Percentiles rank a stretch among this genome's conserved stretches.
Conservation (phyloP, 768 basidiomycete genomes). For the Astraeus odoratus region DNA sequence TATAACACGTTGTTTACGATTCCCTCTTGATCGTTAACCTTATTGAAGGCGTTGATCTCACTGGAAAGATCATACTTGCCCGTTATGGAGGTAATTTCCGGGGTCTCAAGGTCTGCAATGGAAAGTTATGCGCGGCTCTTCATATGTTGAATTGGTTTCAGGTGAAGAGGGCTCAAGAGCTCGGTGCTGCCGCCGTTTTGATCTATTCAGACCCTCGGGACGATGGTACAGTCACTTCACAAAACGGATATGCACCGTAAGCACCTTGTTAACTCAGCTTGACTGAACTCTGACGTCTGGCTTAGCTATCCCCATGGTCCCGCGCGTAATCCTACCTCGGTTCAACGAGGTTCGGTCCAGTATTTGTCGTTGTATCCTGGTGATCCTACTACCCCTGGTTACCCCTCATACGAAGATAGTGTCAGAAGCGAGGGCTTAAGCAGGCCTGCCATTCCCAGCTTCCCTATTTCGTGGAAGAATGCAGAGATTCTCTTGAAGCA, state of each 20-base stretch:
- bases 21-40: background rate
- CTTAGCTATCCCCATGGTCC: constrained; percentile 59
- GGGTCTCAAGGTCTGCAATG: constrained; percentile 50
- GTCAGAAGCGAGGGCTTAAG: constrained; percentile 44
- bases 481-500: constrained; percentile 49
- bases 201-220: constrained; percentile 63
- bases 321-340: constrained; percentile 52
- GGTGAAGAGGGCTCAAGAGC: constrained; percentile 59
- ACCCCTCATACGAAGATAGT: constrained; percentile 60
- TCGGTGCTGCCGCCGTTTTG: constrained; percentile 51
- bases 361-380: constrained; percentile 54
- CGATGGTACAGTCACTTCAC: constrained; percentile 54
- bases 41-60: constrained; percentile 48
- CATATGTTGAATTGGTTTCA: constrained; percentile 12
- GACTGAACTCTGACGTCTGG: background rate
- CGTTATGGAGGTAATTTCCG: constrained; percentile 61
- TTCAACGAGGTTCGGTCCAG: constrained; percentile 65
- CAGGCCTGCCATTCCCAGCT: constrained; percentile 49
- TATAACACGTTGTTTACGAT: background rate
- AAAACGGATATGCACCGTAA: constrained; percentile 48
- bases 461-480: constrained; percentile 64
- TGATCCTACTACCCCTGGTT: constrained; percentile 40
- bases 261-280: constrained; percentile 5
- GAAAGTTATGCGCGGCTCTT: constrained; percentile 2
- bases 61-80: constrained; percentile 50